Conservation (phyloP, 768 basidiomycete genomes). For the Boletus rufocinnamomeus region DNA sequence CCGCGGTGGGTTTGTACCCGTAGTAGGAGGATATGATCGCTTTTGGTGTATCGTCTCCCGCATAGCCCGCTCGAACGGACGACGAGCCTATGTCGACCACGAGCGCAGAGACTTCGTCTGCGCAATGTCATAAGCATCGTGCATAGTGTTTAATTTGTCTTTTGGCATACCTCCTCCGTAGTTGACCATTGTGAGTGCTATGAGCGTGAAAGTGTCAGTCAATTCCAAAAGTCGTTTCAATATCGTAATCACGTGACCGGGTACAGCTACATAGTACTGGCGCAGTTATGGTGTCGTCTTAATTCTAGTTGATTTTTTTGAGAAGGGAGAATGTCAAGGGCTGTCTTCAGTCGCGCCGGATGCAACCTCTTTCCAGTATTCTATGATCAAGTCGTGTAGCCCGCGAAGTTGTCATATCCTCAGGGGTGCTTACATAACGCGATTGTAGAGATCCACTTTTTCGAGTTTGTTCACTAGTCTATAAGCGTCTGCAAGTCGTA, state of each 20-base stretch:
- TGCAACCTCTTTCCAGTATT: background rate
- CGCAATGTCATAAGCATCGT: constrained; percentile 1
- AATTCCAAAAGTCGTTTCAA: background rate
- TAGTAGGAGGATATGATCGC: constrained; percentile 89
- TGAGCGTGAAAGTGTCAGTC: background rate
- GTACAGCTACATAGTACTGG: background rate
- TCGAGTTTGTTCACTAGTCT: background rate
- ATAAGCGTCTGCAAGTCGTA: background rate
- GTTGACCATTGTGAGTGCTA: constrained; percentile 61
- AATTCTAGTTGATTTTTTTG: background rate
- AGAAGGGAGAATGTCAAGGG: too few relatives aligned
- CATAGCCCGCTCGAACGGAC: constrained; percentile 91
- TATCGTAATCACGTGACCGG: constrained; percentile 10
- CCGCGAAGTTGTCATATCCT: background rate
- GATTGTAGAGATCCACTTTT: constrained; percentile 12
- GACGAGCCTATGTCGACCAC: constrained; percentile 94
- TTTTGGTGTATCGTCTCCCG: constrained; percentile 95
- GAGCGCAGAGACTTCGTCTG: constrained; percentile 96
- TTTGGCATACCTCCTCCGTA: constrained; percentile 76
- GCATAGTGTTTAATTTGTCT: background rate
- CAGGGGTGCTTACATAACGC: constrained; percentile 22
- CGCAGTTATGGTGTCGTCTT: background rate
- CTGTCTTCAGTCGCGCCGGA: background rate
- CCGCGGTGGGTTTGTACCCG: constrained; percentile 60
- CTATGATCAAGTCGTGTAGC: background rate